Percentiles rank a stretch among this genome's conserved stretches.
These are phyloP conservation scores for Castanea crenata DNA, from an alignment of 306 rosid species.

Conservation along the genomic window DNA sequence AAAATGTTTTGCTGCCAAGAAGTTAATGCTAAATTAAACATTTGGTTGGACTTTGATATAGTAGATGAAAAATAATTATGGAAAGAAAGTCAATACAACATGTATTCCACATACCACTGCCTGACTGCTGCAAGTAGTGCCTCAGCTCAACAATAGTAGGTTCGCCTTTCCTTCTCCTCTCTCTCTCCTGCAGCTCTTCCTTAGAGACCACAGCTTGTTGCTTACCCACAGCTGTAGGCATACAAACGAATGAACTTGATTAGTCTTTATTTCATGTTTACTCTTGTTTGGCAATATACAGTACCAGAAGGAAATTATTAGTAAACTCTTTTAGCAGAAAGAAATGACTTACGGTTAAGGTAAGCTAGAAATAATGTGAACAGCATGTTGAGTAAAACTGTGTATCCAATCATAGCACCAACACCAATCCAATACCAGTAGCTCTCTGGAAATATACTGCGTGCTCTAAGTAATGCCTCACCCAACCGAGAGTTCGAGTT, in stretches of 20 bases:
- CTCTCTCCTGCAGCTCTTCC: conserved; percentile 84
- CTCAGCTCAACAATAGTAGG: conserved; percentile 74
- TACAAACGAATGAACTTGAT: conserved; percentile 9
- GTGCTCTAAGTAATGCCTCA: conserved; percentile 58
- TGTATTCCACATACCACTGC: conserved; percentile 55
- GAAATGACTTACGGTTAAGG: conserved; percentile 84
- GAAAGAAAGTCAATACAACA: neutral
- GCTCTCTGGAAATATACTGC: conserved; percentile 69
- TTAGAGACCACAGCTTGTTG: conserved; percentile 90
- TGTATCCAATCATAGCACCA: conserved; percentile 94
- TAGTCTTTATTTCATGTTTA: conserved; percentile 7
- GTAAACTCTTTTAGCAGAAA: conserved; percentile 18
- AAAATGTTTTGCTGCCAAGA: conserved; percentile 67
- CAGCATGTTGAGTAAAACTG: conserved; percentile 73
- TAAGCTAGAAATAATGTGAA: conserved; percentile 83
- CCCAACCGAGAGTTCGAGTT: conserved; percentile 62
- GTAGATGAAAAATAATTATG: neutral
- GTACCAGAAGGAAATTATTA: conserved; percentile 20
- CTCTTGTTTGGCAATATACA: conserved; percentile 18
- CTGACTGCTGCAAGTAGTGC: conserved; percentile 81
- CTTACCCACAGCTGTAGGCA: conserved; percentile 69
- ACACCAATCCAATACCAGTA: conserved; percentile 99
- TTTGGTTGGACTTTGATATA: neutral
- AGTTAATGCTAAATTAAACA: conserved; percentile 18
- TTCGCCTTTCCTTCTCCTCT: conserved; percentile 82